Evolutionary conservation across 1,284 basidiomycete species (phyloP), one percentile per base, ranked within the genome.

Genomic region (Wolfiporia cocos): DNA sequence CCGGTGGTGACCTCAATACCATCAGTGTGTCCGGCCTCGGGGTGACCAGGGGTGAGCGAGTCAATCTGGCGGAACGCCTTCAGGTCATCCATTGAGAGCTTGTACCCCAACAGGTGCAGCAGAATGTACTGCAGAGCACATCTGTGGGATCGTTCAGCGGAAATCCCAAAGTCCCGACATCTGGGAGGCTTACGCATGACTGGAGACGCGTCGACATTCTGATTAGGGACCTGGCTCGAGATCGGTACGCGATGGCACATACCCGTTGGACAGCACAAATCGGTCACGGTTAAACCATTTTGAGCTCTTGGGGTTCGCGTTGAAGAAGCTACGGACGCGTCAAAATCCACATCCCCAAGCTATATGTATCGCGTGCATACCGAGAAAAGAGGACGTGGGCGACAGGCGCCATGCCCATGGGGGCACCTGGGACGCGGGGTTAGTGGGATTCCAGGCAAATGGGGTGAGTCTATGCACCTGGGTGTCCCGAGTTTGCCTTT

Each of bases 1-100:
- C 93, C 94, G 44, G 94, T 97, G 54, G 93, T 97, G 51, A 96
- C 92, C 69, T 97, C 93, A 50, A 97, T 79, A 70, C 93, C 93
- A 53, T 92, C 88, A 18, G 92, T 93, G 64, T 93, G 86, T 46
- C 81, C 76, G 44, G 79, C 71, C 66, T 97, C 93, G 28, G 92
- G 92, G 71, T 96, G 92, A 57, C 93, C 93, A 32, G 91, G 91
- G 37, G 92, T 94, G 61, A 82, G 72, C 28, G 91, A 94, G 61
- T 82, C 86, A 45, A 97, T 61, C 66, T 96, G 92, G 59, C 86
- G 80, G 71, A 90, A 90, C 18, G 68, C 64, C 69, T 92, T 90
- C 53, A 92, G 78, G 64, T 93, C 89, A 47, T 92, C 86, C 63
- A 93, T 64, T 44, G 86, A 76, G 42, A 92, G 69, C 57, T 90